Evolutionary conservation across 139 green algal species (phyloP).

Genomic region (Coccomyxa sp.): DNA sequence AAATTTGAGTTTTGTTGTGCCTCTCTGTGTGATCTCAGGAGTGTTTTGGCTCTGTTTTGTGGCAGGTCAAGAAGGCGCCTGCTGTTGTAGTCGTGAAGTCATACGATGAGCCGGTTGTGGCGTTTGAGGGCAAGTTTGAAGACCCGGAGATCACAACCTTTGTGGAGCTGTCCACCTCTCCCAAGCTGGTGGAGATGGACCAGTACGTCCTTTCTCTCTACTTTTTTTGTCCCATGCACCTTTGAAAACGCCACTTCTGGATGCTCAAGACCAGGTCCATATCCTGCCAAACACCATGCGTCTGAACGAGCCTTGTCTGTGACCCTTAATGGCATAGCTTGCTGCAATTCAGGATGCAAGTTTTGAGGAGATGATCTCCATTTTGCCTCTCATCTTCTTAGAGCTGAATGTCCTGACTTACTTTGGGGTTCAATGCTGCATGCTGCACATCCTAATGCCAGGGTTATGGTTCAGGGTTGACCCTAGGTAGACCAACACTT

Average conservation of each 20-base stretch:
- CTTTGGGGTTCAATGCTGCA: no score
- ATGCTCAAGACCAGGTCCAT: background rate
- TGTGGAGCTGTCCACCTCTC: slow-evolving; percentile 11
- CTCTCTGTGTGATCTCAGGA: no score
- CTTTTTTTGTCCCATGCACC: background rate
- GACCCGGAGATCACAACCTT: slow-evolving; percentile 21
- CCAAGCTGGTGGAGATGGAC: slow-evolving; percentile 32
- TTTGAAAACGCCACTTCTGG: background rate
- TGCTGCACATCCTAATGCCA: no score
- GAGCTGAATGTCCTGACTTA: no score
- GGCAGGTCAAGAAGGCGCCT: background rate
- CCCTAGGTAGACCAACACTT: no score
- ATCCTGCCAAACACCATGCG: background rate
- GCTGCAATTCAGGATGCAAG: no score
- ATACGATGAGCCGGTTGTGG: slow-evolving; percentile 14
- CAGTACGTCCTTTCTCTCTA: slow-evolving; percentile 2
- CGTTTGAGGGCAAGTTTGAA: slow-evolving; percentile 37
- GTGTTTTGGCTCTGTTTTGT: background rate
- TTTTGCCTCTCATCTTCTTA: no score
- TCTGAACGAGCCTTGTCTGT: background rate
- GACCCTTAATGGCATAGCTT: no score
- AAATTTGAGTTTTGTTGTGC: no score
- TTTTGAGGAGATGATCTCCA: no score
- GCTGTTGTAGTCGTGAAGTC: slow-evolving; percentile 33
- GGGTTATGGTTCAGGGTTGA: no score